Base-by-base conservation (phyloP, 1,284 basidiomycete genomes). In the Agaricales sp. region DNA sequence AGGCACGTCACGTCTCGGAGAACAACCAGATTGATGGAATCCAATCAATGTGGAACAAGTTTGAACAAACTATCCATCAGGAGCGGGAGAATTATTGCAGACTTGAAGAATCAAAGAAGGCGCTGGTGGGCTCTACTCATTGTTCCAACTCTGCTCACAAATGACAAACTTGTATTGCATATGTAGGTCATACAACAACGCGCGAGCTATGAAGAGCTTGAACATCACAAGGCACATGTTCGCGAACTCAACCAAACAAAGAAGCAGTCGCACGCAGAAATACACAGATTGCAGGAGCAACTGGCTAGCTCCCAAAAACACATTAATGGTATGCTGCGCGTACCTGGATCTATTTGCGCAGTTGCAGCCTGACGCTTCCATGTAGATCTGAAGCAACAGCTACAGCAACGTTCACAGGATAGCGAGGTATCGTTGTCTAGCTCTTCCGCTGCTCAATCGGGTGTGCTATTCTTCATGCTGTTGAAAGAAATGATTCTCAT, bases 91-190 rank as follows among this genome's bases (percentile, higher is more conserved):
- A 73, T 53, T 82, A 82, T 55, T 57, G 69, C 38, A 73, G 80
- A 30, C 61, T 85, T 11, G 84, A 87, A 55, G 82, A 84, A 55
- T 83, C 82, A n/a, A 71, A 79, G 38, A 83, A 80, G 57, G 80
- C 83, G 47, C 59, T 87, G 57, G 84, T 84, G 61, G 50, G 75
- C 63, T 41, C 38, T 35, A 16, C 18, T 4, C 16, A 35, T 16
- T 2, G 37, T 52, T 21, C 43, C 14, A 19, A 26, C 4, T 39
- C 50, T 38, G 46, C 46, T 51, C 35, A 48, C 44, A 23, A 26
- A 26, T n/a, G n/a, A n/a, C n/a, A n/a, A n/a, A n/a, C n/a, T n/a
- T n/a, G n/a, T n/a, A n/a, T n/a, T n/a, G n/a, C 38, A 20, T 18
- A 45, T 49, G 38, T 55, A 87, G 82, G 61, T 82, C 35, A 73